Evolutionary conservation across 2,329 filamentous ascomycete species (phyloP), one percentile per base, ranked within the genome.

Genomic region (Colletotrichum abscissum): DNA sequence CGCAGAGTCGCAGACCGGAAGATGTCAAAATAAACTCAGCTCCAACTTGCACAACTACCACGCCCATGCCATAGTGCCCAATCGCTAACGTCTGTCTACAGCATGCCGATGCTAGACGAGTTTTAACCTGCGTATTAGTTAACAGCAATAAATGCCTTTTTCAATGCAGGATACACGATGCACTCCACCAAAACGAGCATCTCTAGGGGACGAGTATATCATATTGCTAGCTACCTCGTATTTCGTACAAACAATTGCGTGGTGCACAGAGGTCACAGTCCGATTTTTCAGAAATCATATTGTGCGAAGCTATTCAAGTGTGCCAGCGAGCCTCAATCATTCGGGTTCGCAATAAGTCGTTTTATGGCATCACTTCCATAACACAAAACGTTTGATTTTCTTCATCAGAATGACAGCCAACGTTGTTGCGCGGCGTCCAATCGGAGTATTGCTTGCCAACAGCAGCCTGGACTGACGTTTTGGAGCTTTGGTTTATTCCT

Each of bases 11-110:
- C 42, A 49, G 42, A 49, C 42, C 42, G 42, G n/a, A 22, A n/a
- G 19, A 49, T 26, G 52, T 64, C 59, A 52, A 69, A 57, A 69
- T 26, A 57, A 57, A 63, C 59, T 49, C 67, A 42, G 33, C 16
- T 56, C 49, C 35, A 30, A 12, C 26, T 19, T 19, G 16, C 16
- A 42, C 38, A 42, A 6, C 16, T 42, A 42, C 38, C 16, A 42
- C 16, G 5, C 38, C 16, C 16, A 19, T 42, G 38, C 38, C 14
- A 42, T 42, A 19, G 38, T 16, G 38, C 2, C 16, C 38, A 42
- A 42, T 19, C 38, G 16, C 38, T 42, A 16, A 19, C 5, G 12
- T 19, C 38, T 42, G 5, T 42, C 14, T 42, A 16, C 5, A 42
- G 9, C 11, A 12, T 35, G 11, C 38, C 16, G 38, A 16, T 42